Evolutionary conservation across 768 basidiomycete genomes (phyloP).

Genomic region (Amanita jacksonii): DNA sequence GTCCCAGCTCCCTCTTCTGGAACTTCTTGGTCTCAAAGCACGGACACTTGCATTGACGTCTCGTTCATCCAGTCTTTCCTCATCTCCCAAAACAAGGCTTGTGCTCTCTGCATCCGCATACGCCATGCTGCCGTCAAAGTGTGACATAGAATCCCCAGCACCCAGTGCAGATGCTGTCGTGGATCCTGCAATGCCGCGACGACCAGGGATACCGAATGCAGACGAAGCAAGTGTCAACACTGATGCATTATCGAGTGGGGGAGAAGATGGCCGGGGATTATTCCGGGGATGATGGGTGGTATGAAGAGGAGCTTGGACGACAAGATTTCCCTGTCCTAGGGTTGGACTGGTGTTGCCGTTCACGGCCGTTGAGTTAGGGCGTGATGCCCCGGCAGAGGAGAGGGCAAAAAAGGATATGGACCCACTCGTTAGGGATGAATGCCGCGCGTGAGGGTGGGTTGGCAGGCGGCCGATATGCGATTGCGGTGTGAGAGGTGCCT

Average conservation of each 20-base stretch:
- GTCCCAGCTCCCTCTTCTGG: slow-evolving; percentile 85
- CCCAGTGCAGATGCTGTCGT: slow-evolving; percentile 43
- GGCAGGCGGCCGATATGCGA: slow-evolving; percentile 43
- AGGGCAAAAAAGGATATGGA: slow-evolving; percentile 62
- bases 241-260: slow-evolving; percentile 88
- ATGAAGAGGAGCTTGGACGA: slow-evolving; percentile 77
- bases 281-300: slow-evolving; percentile 91
- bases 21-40: slow-evolving; percentile 81
- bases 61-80: slow-evolving; percentile 52
- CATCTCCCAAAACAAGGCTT: slow-evolving; percentile 59
- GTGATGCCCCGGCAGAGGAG: slow-evolving; percentile 37
- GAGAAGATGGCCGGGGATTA: slow-evolving; percentile 88
- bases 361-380: slow-evolving; percentile 30
- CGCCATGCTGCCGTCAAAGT: slow-evolving; percentile 52
- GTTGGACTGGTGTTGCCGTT: slow-evolving; percentile 17
- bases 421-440: slow-evolving; percentile 46
- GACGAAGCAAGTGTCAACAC: slow-evolving; percentile 90
- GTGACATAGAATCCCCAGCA: slow-evolving; percentile 56
- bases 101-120: slow-evolving; percentile 57
- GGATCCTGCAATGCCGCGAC: slow-evolving; percentile 34
- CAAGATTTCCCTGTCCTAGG: slow-evolving; percentile 19
- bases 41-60: slow-evolving; percentile 85
- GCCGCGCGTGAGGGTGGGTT: slow-evolving; percentile 40
- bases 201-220: slow-evolving; percentile 68
- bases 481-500: slow-evolving; percentile 59